These are phyloP conservation scores for Saposhnikovia divaricata DNA, from an alignment of 129 eudicot species.

Conservation along the genomic window DNA sequence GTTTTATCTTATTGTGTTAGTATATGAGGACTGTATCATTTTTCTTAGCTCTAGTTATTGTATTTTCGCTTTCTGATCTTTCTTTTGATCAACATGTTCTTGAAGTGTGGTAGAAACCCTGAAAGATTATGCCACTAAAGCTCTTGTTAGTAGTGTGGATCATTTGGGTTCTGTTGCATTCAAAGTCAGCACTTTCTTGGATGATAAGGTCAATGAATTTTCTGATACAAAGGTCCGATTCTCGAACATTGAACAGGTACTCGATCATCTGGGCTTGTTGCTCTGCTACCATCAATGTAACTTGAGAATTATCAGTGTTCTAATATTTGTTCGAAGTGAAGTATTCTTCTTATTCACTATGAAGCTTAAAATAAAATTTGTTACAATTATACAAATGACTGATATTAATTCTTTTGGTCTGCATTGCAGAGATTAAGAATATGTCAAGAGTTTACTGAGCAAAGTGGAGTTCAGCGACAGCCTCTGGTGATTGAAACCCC, in stretches of 20 bases:
- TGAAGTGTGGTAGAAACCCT: conserved; percentile 57
- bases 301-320: background rate
- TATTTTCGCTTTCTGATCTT: background rate
- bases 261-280: background rate
- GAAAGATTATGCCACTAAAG: conserved; percentile 63
- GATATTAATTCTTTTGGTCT: conserved; percentile 1
- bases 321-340: background rate
- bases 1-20: background rate
- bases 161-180: conserved; percentile 81
- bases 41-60: background rate
- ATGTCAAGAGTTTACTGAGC: conserved; percentile 37
- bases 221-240: conserved; percentile 45
- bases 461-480: conserved; percentile 41
- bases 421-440: conserved; percentile 45
- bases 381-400: background rate
- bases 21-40: background rate
- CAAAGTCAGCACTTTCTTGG: conserved; percentile 53
- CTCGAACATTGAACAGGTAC: conserved; percentile 63
- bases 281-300: background rate
- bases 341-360: background rate
- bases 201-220: conserved; percentile 45
- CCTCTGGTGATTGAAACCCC: conserved; percentile 40
- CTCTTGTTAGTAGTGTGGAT: conserved; percentile 71
- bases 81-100: conserved; percentile 1
- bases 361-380: background rate